These are phyloP conservation scores for Penicillium hesseltinei DNA, from an alignment of 2,329 filamentous ascomycete species.

Conservation along the genomic window DNA sequence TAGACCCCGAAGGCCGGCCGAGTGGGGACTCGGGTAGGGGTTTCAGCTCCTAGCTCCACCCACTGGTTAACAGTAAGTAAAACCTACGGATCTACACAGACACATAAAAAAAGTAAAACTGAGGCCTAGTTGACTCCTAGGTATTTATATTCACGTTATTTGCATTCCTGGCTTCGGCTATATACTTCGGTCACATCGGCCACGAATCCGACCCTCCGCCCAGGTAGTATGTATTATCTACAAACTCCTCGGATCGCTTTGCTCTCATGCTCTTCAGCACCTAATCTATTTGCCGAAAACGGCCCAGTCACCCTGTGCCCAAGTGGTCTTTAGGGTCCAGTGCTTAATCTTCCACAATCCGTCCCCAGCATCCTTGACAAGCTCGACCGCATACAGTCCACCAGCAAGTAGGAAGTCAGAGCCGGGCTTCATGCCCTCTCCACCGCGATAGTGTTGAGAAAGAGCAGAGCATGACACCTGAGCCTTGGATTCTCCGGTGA, in stretches of 20 bases:
- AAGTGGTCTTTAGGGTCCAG: constrained; percentile 31
- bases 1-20: no score
- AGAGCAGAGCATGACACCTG: constrained; percentile 18
- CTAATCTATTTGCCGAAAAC: background rate
- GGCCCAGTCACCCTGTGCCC: constrained; percentile 26
- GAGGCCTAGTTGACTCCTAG: background rate
- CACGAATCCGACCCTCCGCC: background rate
- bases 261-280: background rate
- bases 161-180: background rate
- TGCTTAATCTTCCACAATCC: constrained; percentile 38
- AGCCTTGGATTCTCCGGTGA: constrained; percentile 14
- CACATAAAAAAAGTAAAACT: background rate
- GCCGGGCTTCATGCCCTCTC: constrained; percentile 26
- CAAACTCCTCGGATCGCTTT: background rate
- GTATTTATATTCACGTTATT: background rate
- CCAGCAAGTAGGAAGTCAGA: constrained; percentile 26
- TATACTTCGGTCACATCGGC: background rate
- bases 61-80: no score
- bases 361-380: constrained; percentile 29
- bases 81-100: background rate
- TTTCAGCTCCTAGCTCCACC: no score
- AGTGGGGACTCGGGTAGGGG: no score
- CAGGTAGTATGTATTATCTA: background rate
- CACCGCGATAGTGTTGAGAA: constrained; percentile 22
- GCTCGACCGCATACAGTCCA: constrained; percentile 29